A percentile compares a stretch with the other conserved stretches of the same genome.
These are phyloP conservation scores for Noccaea bulbosa DNA, from an alignment of 345 rosid species.

Conservation along the genomic window DNA sequence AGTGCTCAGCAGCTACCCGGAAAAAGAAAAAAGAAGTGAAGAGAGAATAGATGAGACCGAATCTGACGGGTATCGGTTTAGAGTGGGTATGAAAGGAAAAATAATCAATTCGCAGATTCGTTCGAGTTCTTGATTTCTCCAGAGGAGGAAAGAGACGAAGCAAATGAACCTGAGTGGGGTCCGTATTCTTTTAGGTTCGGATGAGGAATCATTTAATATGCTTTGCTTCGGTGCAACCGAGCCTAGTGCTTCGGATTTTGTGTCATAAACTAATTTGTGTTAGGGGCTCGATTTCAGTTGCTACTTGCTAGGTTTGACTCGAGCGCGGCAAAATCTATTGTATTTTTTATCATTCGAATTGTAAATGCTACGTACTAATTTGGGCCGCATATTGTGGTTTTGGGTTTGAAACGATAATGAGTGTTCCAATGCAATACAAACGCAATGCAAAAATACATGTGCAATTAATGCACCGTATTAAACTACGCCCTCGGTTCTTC, in stretches of 20 bases:
- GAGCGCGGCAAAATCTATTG: constrained; percentile 37
- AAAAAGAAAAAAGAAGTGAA: background rate
- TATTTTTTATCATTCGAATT: constrained; percentile 26
- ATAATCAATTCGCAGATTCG: constrained; percentile 34
- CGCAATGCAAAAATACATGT: no score
- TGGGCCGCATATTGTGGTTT: background rate
- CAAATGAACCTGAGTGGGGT: constrained; percentile 3
- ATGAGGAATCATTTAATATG: background rate
- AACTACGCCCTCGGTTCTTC: no score
- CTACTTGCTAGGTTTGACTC: constrained; percentile 33
- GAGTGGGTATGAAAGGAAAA: constrained; percentile 10
- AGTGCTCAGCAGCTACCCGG: constrained; percentile 1
- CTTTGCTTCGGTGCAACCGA: constrained; percentile 29
- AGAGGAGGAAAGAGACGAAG: constrained; percentile 31
- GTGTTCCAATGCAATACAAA: no score
- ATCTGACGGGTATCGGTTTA: constrained; percentile 11
- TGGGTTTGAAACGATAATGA: no score
- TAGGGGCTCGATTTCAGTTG: background rate
- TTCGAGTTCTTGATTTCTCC: constrained; percentile 26
- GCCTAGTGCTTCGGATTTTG: constrained; percentile 13
- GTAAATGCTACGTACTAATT: background rate
- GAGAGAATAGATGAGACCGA: background rate
- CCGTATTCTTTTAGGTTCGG: constrained; percentile 30
- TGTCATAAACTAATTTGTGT: background rate
- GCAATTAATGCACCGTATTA: no score